A percentile compares a stretch with the other conserved stretches of the same genome.
Conservation (phyloP, 75 land plant genomes). For the Sequoia sempervirens region DNA sequence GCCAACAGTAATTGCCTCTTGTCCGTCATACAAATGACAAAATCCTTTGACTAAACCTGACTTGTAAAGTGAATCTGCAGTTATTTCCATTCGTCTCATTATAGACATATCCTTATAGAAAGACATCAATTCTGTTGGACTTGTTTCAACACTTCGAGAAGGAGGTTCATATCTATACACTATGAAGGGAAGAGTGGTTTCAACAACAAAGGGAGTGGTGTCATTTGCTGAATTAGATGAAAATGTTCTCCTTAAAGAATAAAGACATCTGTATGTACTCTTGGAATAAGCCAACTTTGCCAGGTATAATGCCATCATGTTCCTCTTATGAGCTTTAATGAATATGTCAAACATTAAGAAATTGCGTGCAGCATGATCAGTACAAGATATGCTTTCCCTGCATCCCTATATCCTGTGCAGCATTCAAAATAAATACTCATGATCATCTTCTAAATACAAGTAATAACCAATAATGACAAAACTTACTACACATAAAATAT, state of each 20-base stretch:
- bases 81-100: slow-evolving; percentile 43
- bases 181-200: slow-evolving; percentile 28
- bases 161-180: slow-evolving; percentile 28
- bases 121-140: slow-evolving; percentile 27
- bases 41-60: slow-evolving; percentile 38
- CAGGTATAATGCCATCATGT: background rate
- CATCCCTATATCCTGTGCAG: background rate
- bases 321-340: background rate
- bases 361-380: background rate
- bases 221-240: slow-evolving; percentile 9
- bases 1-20: slow-evolving; percentile 38
- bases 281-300: background rate
- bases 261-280: background rate
- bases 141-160: slow-evolving; percentile 28
- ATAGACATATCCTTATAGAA: slow-evolving; percentile 35
- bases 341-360: background rate
- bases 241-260: slow-evolving; percentile 3
- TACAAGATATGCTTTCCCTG: background rate
- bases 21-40: slow-evolving; percentile 52
- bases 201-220: slow-evolving; percentile 19
- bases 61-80: slow-evolving; percentile 46
- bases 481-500: background rate
- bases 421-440: background rate
- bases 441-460: background rate
- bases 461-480: background rate